Evolutionary conservation across 768 basidiomycete species (phyloP).

Genomic region (Boletellus emodensis): DNA sequence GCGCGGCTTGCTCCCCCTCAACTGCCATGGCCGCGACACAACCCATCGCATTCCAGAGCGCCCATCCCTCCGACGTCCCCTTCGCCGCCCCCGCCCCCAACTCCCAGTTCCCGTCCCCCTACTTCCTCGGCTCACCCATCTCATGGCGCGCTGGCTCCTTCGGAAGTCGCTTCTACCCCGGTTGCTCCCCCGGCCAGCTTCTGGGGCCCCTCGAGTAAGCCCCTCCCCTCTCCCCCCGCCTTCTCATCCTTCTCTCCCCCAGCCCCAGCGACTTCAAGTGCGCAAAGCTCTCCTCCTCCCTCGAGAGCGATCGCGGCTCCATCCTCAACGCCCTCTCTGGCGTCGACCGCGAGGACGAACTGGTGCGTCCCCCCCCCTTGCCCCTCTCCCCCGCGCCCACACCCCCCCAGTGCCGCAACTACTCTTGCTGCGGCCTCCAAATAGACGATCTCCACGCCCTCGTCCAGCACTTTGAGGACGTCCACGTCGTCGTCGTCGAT

Average conservation of each 20-base stretch:
- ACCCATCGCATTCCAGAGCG: conserved; percentile 41
- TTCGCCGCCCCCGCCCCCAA: background rate
- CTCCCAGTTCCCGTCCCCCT: conserved; percentile 49
- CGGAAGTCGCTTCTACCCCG: conserved; percentile 58
- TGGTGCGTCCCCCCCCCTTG: conserved; percentile 42
- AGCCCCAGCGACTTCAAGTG: conserved; percentile 48
- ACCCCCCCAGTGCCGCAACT: conserved; percentile 66
- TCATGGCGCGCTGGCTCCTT: conserved; percentile 70
- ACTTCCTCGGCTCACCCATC: conserved; percentile 68
- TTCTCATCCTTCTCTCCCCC: background rate
- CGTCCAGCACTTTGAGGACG: conserved; percentile 89
- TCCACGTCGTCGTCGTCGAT: conserved; percentile 74
- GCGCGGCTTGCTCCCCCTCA: conserved; percentile 8
- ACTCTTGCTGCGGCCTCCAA: conserved; percentile 83
- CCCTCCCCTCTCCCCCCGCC: background rate
- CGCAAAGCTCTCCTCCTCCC: conserved; percentile 46
- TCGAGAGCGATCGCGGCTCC: conserved; percentile 56
- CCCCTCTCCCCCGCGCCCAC: background rate
- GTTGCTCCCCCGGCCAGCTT: conserved; percentile 59
- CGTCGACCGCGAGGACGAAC: conserved; percentile 68
- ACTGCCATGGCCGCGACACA: conserved; percentile 37
- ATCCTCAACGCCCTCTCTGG: conserved; percentile 65
- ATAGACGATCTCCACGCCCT: conserved; percentile 77
- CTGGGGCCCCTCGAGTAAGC: conserved; percentile 65
- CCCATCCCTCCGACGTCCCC: background rate